phyloP scores from a whole-genome alignment of 2,329 filamentous ascomycete species.

The Colletotrichum tropicicola region DNA sequence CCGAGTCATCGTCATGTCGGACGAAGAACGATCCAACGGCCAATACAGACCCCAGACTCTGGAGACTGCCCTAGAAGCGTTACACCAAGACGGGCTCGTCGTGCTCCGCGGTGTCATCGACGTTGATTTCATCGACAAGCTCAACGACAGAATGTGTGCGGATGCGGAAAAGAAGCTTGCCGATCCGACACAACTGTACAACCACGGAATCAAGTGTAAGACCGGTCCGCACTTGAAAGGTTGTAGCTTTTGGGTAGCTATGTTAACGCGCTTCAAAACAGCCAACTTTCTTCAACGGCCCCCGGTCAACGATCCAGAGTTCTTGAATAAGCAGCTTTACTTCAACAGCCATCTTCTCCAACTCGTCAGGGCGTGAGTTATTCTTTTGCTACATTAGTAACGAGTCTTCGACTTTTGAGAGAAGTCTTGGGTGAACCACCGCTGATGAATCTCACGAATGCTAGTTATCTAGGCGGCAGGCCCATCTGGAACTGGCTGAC shows the following conservation, averaged over 20 bases:
- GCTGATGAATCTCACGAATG: too few relatives aligned
- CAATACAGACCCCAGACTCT: slow-evolving; percentile 47
- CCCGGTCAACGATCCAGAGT: background rate
- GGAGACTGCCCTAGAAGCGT: slow-evolving; percentile 59
- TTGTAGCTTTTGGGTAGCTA: too few relatives aligned
- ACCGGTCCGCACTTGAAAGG: too few relatives aligned
- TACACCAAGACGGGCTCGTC: slow-evolving; percentile 64
- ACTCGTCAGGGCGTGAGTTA: background rate
- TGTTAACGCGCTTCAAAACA: too few relatives aligned
- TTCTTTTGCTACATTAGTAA: background rate
- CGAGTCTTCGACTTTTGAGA: too few relatives aligned
- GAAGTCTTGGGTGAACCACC: too few relatives aligned
- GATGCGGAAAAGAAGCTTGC: slow-evolving; percentile 62
- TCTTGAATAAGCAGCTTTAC: background rate
- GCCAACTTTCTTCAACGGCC: slow-evolving; percentile 3
- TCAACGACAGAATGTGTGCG: slow-evolving; percentile 67
- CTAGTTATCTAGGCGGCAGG: background rate
- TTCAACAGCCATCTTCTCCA: background rate
- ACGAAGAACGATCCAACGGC: background rate
- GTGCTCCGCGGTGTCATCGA: slow-evolving; percentile 62
- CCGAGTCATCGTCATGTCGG: background rate
- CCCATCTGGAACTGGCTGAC: slow-evolving; percentile 8
- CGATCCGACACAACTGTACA: slow-evolving; percentile 63
- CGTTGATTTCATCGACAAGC: slow-evolving; percentile 57
- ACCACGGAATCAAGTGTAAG: slow-evolving; percentile 67